Evolutionary conservation across 257 asterid species (phyloP).

Genomic region (Solanum rostratum): DNA sequence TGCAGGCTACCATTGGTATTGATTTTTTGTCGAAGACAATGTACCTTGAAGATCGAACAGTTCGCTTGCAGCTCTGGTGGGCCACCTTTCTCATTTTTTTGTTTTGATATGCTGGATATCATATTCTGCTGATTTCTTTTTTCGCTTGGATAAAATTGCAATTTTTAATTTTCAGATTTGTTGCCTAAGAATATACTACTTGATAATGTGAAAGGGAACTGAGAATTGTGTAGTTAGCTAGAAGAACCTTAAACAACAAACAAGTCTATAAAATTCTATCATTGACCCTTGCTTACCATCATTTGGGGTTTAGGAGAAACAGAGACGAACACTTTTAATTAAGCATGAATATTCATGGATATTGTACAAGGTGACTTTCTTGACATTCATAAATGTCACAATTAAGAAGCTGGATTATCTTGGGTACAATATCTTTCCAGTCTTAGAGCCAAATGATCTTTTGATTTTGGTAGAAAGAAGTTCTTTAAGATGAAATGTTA

Average conservation of each 20-base stretch:
- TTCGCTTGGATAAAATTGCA: neutral
- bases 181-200: neutral
- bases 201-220: neutral
- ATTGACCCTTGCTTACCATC: neutral
- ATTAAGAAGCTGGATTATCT: neutral
- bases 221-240: neutral
- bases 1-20: conserved; percentile 51
- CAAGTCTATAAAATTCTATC: neutral
- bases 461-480: neutral
- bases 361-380: neutral
- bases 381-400: neutral
- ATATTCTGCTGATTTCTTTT: neutral
- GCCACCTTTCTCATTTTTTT: neutral
- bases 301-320: neutral
- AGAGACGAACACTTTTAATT: neutral
- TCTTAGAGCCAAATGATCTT: neutral
- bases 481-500: neutral
- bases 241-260: neutral
- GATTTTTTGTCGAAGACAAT: conserved; percentile 54
- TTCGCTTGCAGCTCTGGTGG: conserved; percentile 32
- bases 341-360: neutral
- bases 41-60: conserved; percentile 62
- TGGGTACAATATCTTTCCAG: neutral
- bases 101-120: neutral
- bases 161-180: neutral